Conservation (phyloP, 108 stramenopile species). For the Ochromonas danica region DNA sequence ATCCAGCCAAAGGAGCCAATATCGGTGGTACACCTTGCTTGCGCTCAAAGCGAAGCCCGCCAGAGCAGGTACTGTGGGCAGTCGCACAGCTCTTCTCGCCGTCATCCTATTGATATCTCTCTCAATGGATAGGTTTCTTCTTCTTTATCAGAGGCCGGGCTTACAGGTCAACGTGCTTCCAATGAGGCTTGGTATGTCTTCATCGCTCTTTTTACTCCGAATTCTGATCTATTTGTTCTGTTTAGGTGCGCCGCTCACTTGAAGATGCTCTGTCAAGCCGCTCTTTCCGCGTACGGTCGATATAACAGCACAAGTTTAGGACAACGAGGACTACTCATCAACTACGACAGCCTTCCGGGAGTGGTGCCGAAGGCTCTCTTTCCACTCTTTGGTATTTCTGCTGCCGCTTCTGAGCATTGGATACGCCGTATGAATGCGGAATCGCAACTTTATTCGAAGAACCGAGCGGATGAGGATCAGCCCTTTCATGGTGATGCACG, state of each 20-base stretch:
- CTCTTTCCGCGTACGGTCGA: neutral
- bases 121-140: too few relatives aligned
- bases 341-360: conserved; percentile 43
- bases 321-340: conserved; percentile 37
- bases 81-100: too few relatives aligned
- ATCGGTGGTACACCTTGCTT: conserved; percentile 30
- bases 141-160: too few relatives aligned
- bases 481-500: conserved; percentile 11
- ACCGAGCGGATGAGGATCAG: neutral
- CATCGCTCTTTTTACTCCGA: neutral
- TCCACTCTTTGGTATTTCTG: conserved; percentile 5
- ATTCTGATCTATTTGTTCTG: too few relatives aligned
- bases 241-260: conserved; percentile 53
- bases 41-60: conserved; percentile 39
- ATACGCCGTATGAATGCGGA: neutral
- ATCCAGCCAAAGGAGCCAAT: conserved; percentile 23
- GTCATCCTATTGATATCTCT: too few relatives aligned
- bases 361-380: conserved; percentile 9
- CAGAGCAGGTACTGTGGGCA: conserved; percentile 38
- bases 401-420: neutral
- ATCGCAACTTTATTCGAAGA: conserved; percentile 27
- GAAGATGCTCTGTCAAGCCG: conserved; percentile 37
- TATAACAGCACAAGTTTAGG: neutral
- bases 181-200: conserved; percentile 39
- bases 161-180: too few relatives aligned